phyloP scores from a whole-genome alignment of 1,284 basidiomycete genomes.

The Apiotrichum akiyoshidainum region DNA sequence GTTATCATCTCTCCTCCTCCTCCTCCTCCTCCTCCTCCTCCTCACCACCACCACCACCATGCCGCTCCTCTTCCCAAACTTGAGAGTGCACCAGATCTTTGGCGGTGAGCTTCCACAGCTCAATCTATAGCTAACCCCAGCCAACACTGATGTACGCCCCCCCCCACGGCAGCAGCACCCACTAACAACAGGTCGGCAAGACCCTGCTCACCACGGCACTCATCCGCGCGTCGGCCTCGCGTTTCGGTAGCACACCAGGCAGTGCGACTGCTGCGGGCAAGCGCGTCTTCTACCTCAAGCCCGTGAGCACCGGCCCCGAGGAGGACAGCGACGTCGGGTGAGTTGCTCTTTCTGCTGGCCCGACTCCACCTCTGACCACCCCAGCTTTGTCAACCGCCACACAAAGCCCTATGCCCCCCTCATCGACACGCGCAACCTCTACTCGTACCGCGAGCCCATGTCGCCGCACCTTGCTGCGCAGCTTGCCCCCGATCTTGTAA shows the following conservation, averaged over 20 bases:
- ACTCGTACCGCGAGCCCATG: conserved; percentile 81
- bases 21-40: too few relatives aligned
- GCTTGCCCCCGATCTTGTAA: conserved; percentile 56
- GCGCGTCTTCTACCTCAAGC: conserved; percentile 78
- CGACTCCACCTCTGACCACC: conserved; percentile 5
- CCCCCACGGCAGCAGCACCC: not conserved
- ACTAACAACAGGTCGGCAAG: conserved; percentile 67
- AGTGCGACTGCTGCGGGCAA: conserved; percentile 29
- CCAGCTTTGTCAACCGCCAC: conserved; percentile 68
- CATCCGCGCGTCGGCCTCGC: conserved; percentile 64
- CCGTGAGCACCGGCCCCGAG: conserved; percentile 80
- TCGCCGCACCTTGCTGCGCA: conserved; percentile 86
- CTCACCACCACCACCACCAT: conserved; percentile 23
- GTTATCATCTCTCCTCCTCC: too few relatives aligned
- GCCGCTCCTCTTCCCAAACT: conserved; percentile 65
- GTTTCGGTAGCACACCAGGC: conserved; percentile 30
- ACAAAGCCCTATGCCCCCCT: conserved; percentile 52
- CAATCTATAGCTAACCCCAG: conserved; percentile 43
- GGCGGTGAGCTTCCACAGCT: conserved; percentile 60
- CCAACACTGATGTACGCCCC: conserved; percentile 64
- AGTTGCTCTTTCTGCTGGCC: conserved; percentile 25
- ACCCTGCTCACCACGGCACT: conserved; percentile 82
- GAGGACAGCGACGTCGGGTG: conserved; percentile 78
- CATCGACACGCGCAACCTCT: conserved; percentile 71
- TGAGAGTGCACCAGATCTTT: conserved; percentile 83